Base-by-base conservation (phyloP, 2,329 filamentous ascomycete genomes). In the Bipolaris zeicola region DNA sequence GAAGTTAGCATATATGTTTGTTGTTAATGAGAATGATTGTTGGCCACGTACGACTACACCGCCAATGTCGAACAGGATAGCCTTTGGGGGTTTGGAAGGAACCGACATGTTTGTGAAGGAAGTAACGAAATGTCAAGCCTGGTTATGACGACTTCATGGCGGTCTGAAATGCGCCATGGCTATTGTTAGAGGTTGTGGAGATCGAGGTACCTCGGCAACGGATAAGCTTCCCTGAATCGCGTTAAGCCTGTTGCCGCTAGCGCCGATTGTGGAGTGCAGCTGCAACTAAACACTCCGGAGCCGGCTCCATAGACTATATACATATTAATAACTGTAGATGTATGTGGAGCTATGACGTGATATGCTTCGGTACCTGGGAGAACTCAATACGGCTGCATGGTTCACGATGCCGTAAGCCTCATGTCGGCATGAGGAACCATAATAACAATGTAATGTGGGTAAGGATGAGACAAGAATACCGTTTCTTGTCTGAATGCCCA, bases 61-160 rank as follows among this genome's bases (percentile, higher is more conserved):
- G 37, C 95, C 95, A 66, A 99, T 95, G 77, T 99, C 95, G 76
- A 98, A 98, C 20, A 99, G 82, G 1, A 77, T 67, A n/a, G 74
- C 75, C 13, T 62, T 69, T 6, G 66, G 66, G 2, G 65, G 54
- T 39, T 61, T 61, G 0, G 31, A 11, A 5, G 60, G 28, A 5
- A 44, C 24, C 18, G 55, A 8, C 65, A 69, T 67, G 20, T 28
- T 57, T 38, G 1, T 24, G 10, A 34, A 6, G 6, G 26, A 28
- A 33, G 16, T 49, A n/a, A 10, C 37, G 36, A 28, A 44, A 16
- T 14, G 45, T 36, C 47, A 45, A 42, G 46, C 39, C 45, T 53
- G 33, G 37, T 52, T 57, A 38, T 22, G 22, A 38, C 46, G 50
- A 28, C 56, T 42, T 67, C 65, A 66, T 53, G 63, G 65, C 34